phyloP scores from a whole-genome alignment of 2,329 filamentous ascomycete species.

The Cladosporium velox region DNA sequence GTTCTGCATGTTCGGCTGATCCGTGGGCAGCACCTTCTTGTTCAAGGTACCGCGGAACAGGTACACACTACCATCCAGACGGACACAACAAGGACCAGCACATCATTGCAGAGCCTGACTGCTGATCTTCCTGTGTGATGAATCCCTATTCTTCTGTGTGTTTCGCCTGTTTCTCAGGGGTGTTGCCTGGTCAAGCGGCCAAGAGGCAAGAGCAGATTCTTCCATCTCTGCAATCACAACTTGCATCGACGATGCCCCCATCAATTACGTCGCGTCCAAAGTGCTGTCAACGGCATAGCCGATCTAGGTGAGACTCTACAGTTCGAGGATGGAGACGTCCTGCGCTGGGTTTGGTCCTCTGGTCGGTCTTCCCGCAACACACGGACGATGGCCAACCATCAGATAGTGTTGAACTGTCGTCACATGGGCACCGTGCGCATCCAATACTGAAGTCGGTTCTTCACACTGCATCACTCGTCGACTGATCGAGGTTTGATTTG shows the following conservation, averaged over 20 bases:
- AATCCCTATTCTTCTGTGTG: neutral
- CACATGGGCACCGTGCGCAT: neutral
- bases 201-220: neutral
- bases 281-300: neutral
- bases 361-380: neutral
- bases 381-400: neutral
- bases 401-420: neutral
- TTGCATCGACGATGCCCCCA: neutral
- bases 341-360: neutral
- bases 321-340: neutral
- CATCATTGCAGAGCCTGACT: neutral
- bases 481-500: neutral
- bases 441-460: neutral
- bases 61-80: neutral
- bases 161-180: neutral
- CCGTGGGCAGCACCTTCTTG: neutral
- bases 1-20: slow-evolving; percentile 19
- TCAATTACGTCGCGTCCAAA: neutral
- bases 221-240: neutral
- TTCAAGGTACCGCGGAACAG: neutral
- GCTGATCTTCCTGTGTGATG: neutral
- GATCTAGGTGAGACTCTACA: neutral
- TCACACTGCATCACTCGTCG: neutral
- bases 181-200: neutral
- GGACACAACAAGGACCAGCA: neutral